Evolutionary conservation across 1,139 yeast species (phyloP), one percentile per base, ranked within the genome.

Genomic region (Suhomyces yuchorum): DNA sequence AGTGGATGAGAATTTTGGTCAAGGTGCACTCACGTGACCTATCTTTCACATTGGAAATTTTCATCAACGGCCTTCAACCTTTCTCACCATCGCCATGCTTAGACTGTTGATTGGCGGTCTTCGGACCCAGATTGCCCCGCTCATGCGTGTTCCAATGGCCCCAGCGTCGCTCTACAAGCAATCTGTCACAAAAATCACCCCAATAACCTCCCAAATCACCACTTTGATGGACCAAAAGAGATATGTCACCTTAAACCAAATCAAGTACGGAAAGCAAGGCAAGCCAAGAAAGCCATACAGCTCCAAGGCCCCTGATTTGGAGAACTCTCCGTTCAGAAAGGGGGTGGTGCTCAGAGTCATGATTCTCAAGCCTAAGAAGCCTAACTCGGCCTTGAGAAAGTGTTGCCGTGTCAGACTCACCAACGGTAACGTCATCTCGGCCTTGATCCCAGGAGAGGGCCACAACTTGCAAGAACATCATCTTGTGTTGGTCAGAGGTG

Each of bases 401-500:
- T 96, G 96, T 47, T 91, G 96, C 57, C 86, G 98, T 75, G 99
- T 95, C 24, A 81, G 97, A 68, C 78, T 95, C 53, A 82, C 96
- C 17, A 93, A 89, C 61, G 99, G 99, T 30, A 86, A 85, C 57
- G 85, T 88, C 44, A 81, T 93, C 17, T 85, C 96, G 45, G 97
- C 97, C 3, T 91, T 92, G 66, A 93, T 95, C 51, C 97, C 98
- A 11, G 99, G 99, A 49, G 98, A 93, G 65, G 99, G 99, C 20
- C 99, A 95, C 69, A 93, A 93, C 63, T 93, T 96, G 37, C 98
- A 93, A 72, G 99, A 95, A 70, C 99, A 95, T 71, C 90, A 96
- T 63, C 96, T 93, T 47, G 98, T 95, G 2, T 81, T 85, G 48
- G 96, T 95, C 2, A 82, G 99, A 67, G 99, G 99, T 22, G 99